Percentiles rank a stretch among this genome's conserved stretches.
Evolutionary conservation across 1,284 basidiomycete species (phyloP).

Genomic region (Heterobasidion annosum): DNA sequence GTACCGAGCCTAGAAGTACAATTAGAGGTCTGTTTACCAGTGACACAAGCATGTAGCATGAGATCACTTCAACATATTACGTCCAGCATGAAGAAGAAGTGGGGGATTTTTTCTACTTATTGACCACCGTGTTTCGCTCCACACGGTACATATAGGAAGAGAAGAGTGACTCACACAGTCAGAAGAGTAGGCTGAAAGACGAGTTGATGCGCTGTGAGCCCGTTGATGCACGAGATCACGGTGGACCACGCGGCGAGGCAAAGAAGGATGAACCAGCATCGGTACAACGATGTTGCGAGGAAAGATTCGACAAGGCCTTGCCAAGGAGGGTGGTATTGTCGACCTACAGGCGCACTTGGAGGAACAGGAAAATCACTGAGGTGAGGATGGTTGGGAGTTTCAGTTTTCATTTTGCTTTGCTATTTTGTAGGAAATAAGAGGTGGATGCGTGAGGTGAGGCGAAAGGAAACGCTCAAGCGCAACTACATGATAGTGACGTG

Average conservation of each 20-base stretch:
- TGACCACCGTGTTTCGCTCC: too few relatives aligned
- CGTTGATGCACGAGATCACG: constrained; percentile 22
- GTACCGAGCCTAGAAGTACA: constrained; percentile 40
- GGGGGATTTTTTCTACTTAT: too few relatives aligned
- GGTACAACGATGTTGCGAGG: constrained; percentile 53
- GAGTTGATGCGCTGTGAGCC: constrained; percentile 38
- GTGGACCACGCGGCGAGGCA: constrained; percentile 56
- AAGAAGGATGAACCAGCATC: constrained; percentile 59
- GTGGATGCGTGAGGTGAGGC: too few relatives aligned
- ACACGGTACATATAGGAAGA: not conserved
- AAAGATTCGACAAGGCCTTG: constrained; percentile 35
- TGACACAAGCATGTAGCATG: not conserved
- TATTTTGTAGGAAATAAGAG: too few relatives aligned
- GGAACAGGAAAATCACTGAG: not conserved
- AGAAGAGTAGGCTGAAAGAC: constrained; percentile 44
- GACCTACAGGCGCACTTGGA: constrained; percentile 6
- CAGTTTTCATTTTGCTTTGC: too few relatives aligned
- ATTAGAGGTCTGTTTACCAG: not conserved
- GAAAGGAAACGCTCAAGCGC: too few relatives aligned
- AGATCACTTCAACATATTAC: too few relatives aligned
- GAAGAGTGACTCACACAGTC: constrained; percentile 40
- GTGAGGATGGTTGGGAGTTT: too few relatives aligned
- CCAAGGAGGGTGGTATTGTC: not conserved
- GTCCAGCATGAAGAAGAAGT: too few relatives aligned
- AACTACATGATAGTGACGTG: too few relatives aligned